These are phyloP conservation scores for Rutstroemia sp. DNA, from an alignment of 2,329 filamentous ascomycete genomes.

Conservation along the genomic window DNA sequence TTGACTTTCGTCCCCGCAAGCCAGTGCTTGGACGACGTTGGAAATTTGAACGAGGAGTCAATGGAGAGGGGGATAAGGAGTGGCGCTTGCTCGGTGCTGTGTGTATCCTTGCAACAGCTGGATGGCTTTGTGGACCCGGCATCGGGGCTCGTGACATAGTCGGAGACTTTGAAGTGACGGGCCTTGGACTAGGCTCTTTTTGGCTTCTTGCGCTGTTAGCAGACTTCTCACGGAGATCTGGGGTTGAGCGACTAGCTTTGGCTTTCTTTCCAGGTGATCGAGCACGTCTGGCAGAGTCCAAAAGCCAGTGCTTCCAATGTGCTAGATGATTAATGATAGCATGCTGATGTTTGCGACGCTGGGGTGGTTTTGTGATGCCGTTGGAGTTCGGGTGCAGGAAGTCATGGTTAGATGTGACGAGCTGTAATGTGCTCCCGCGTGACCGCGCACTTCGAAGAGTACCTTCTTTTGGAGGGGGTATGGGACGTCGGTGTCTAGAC, in stretches of 20 bases:
- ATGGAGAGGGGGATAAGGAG: conserved; percentile 76
- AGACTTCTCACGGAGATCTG: conserved; percentile 48
- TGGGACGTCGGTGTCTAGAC: conserved; percentile 65
- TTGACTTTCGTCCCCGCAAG: conserved; percentile 86
- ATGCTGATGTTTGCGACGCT: conserved; percentile 49
- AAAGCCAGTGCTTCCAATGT: conserved; percentile 65
- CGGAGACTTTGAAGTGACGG: conserved; percentile 46
- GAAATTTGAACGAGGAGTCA: conserved; percentile 83
- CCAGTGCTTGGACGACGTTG: conserved; percentile 70
- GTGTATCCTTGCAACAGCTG: conserved; percentile 30
- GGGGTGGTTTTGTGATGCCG: conserved; percentile 22
- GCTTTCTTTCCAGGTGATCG: conserved; percentile 42
- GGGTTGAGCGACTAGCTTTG: conserved; percentile 40
- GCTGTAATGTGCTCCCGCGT: conserved; percentile 77
- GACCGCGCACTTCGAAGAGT: conserved; percentile 61
- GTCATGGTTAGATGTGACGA: conserved; percentile 64
- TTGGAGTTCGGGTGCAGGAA: conserved; percentile 44
- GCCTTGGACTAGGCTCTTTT: conserved; percentile 49
- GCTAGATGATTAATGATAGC: conserved; percentile 60
- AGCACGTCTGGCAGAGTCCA: conserved; percentile 57
- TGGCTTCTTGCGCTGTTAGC: conserved; percentile 33
- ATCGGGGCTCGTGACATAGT: conserved; percentile 29
- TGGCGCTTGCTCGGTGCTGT: conserved; percentile 53
- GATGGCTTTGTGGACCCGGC: conserved; percentile 28
- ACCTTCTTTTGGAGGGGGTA: conserved; percentile 81